phyloP scores from a whole-genome alignment of 2,329 filamentous ascomycete species.

The Stagonosporopsis chrysanthemi region DNA sequence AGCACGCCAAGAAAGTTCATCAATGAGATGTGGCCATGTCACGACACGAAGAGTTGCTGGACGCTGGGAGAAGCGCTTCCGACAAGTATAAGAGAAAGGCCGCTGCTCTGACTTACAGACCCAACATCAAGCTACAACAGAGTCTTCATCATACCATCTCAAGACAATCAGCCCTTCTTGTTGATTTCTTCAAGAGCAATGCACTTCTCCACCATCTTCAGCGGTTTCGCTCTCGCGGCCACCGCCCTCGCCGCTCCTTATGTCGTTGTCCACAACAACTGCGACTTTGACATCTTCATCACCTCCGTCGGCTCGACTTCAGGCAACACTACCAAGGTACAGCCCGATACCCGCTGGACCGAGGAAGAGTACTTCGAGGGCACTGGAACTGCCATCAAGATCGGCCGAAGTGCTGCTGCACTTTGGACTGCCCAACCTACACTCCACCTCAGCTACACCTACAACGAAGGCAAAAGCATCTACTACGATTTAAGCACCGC shows the following conservation, averaged over 20 bases:
- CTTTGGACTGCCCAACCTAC: slow-evolving; percentile 27
- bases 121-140: neutral
- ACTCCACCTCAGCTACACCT: slow-evolving; percentile 36
- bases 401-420: slow-evolving; percentile 23
- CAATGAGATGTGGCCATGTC: slow-evolving; percentile 5
- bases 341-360: slow-evolving; percentile 10
- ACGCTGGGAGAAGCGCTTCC: neutral
- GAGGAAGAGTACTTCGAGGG: slow-evolving; percentile 27
- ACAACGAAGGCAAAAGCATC: slow-evolving; percentile 18
- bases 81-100: slow-evolving; percentile 13
- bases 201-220: slow-evolving; percentile 26
- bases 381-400: slow-evolving; percentile 35
- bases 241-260: slow-evolving; percentile 23
- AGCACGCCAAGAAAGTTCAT: slow-evolving; percentile 5
- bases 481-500: slow-evolving; percentile 37
- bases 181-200: slow-evolving; percentile 10
- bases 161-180: neutral
- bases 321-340: slow-evolving; percentile 14
- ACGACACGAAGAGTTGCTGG: neutral
- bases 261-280: slow-evolving; percentile 37
- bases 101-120: neutral
- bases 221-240: slow-evolving; percentile 22
- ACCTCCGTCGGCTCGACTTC: slow-evolving; percentile 24
- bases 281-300: slow-evolving; percentile 32
- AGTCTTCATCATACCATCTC: neutral